These are phyloP conservation scores for Allium fistulosum DNA, from an alignment of 106 monocot species.

Conservation along the genomic window DNA sequence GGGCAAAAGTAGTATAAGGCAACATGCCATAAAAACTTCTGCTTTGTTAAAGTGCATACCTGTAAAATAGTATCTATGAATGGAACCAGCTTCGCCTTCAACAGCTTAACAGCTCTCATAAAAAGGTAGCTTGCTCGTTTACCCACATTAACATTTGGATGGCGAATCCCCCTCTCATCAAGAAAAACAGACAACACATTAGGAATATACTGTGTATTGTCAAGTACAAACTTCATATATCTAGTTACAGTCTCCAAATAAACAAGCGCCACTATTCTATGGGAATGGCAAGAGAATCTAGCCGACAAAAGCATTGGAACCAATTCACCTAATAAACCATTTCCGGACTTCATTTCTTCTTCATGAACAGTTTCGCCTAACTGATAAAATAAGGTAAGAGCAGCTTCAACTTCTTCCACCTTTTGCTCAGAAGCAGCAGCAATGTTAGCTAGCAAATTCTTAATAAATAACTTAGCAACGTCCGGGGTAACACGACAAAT, in stretches of 20 bases:
- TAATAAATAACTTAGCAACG: constrained; percentile 61
- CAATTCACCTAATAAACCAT: constrained; percentile 60
- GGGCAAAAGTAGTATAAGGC: not conserved
- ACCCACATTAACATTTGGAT: constrained; percentile 66
- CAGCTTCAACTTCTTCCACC: constrained; percentile 80
- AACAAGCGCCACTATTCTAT: constrained; percentile 76
- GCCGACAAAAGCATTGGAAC: constrained; percentile 66
- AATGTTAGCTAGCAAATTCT: constrained; percentile 34
- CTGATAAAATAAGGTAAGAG: constrained; percentile 62
- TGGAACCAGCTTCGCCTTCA: constrained; percentile 76
- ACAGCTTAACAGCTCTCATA: constrained; percentile 86
- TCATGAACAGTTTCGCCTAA: constrained; percentile 70
- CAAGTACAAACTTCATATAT: constrained; percentile 90
- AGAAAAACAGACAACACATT: constrained; percentile 59
- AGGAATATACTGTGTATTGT: constrained; percentile 74
- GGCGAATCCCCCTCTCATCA: constrained; percentile 87
- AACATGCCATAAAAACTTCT: not conserved
- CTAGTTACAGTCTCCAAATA: constrained; percentile 80
- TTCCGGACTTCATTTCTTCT: constrained; percentile 59
- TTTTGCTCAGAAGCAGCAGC: constrained; percentile 40
- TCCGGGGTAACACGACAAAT: constrained; percentile 68
- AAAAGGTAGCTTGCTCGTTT: constrained; percentile 83
- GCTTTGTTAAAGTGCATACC: constrained; percentile 15
- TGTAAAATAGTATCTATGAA: constrained; percentile 78
- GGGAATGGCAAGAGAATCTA: constrained; percentile 70